phyloP scores from a whole-genome alignment of 768 basidiomycete genomes.

The Hirschioporus abietinus region DNA sequence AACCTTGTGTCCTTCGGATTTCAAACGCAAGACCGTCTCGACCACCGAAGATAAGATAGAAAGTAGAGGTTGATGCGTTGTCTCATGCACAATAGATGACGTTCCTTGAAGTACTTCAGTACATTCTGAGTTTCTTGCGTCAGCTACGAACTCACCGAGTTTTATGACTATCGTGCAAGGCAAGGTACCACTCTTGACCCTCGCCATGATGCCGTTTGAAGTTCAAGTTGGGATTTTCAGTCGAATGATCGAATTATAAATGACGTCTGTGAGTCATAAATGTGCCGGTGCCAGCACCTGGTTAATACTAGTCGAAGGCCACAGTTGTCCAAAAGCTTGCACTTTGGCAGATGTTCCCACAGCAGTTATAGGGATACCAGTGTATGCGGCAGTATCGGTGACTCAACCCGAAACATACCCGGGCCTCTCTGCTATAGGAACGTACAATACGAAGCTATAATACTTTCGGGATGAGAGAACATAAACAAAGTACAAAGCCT shows the following conservation, averaged over 20 bases:
- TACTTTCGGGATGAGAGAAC: no score
- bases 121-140: conserved; percentile 5
- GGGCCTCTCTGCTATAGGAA: not conserved
- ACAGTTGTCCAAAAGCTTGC: not conserved
- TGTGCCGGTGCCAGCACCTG: not conserved
- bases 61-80: conserved; percentile 85
- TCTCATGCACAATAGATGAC: conserved; percentile 94
- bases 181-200: not conserved
- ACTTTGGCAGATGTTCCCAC: not conserved
- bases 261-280: not conserved
- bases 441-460: no score
- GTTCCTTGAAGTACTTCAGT: conserved; percentile 52
- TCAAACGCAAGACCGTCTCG: conserved; percentile 80
- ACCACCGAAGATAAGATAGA: conserved; percentile 89
- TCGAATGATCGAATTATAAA: not conserved
- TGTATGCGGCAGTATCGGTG: not conserved
- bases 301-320: not conserved
- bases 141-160: conserved; percentile 48
- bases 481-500: no score
- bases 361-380: not conserved
- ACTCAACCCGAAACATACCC: not conserved
- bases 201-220: not conserved
- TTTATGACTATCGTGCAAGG: conserved; percentile 81
- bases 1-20: conserved; percentile 82
- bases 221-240: not conserved